Conservation (phyloP, 208 protist genomes). For the Leishmania braziliensis region DNA sequence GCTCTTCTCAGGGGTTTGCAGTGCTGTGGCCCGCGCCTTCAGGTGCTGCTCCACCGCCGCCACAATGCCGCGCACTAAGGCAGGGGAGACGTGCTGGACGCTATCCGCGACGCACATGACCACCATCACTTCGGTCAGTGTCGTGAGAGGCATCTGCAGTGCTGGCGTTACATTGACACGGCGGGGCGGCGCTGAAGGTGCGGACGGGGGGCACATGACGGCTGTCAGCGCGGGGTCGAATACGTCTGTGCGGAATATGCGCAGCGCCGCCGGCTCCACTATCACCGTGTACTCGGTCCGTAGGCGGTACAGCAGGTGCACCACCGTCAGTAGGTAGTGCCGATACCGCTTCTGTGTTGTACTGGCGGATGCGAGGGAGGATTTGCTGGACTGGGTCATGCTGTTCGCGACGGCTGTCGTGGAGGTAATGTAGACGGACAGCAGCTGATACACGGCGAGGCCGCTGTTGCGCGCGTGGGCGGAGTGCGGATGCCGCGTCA, state of each 20-base stretch:
- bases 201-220: slow-evolving; percentile 18
- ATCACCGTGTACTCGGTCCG: slow-evolving; percentile 54
- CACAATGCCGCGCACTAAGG: slow-evolving; percentile 44
- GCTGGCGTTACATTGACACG: slow-evolving; percentile 8
- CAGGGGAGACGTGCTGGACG: slow-evolving; percentile 64
- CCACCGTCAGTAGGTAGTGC: slow-evolving; percentile 54
- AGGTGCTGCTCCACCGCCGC: slow-evolving; percentile 18
- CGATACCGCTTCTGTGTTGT: slow-evolving; percentile 31
- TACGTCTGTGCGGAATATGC: slow-evolving; percentile 59
- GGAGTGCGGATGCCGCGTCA: slow-evolving; percentile 42
- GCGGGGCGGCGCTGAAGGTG: background rate
- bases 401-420: slow-evolving; percentile 29
- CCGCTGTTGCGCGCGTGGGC: slow-evolving; percentile 41
- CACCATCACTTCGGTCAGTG: slow-evolving; percentile 67
- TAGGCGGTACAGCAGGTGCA: slow-evolving; percentile 67
- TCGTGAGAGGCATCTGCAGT: slow-evolving; percentile 42
- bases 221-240: slow-evolving; percentile 62
- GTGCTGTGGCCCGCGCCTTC: background rate
- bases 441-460: slow-evolving; percentile 58
- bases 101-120: slow-evolving; percentile 72
- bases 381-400: slow-evolving; percentile 5
- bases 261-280: slow-evolving; percentile 60
- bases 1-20: background rate
- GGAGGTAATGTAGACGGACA: slow-evolving; percentile 58
- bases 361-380: background rate